A percentile compares a stretch with the other conserved stretches of the same genome.
Conservation (phyloP, 768 basidiomycete species). For the Plicaturopsis crispa region DNA sequence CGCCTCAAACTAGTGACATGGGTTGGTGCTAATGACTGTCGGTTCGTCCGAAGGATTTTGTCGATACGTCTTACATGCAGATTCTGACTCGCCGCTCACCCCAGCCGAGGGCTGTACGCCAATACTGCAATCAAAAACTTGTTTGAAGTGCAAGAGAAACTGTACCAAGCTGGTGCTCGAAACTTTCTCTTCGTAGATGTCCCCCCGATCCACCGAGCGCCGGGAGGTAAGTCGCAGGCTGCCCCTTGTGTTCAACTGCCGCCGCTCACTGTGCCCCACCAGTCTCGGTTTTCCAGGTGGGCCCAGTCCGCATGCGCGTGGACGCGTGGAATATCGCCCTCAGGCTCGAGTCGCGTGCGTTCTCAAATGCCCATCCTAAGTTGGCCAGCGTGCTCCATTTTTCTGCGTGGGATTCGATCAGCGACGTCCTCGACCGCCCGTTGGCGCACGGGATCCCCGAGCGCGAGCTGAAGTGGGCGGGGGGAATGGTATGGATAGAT, state of each 20-base stretch:
- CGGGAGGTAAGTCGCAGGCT: constrained; percentile 25
- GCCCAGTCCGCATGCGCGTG: too few species aligned
- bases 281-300: too few species aligned
- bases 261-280: not conserved
- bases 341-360: not conserved
- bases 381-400: not conserved
- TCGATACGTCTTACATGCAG: not conserved
- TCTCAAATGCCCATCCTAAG: not conserved
- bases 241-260: not conserved
- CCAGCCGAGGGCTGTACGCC: too few species aligned
- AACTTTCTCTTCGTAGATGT: constrained; percentile 31
- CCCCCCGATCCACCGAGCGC: constrained; percentile 29
- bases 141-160: constrained; percentile 19
- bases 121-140: too few species aligned
- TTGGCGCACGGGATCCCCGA: not conserved
- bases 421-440: not conserved
- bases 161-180: constrained; percentile 22
- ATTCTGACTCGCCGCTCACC: too few species aligned
- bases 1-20: constrained; percentile 42
- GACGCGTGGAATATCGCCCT: not conserved
- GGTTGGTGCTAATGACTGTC: constrained; percentile 65
- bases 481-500: constrained; percentile 40
- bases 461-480: not conserved
- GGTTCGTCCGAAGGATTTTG: constrained; percentile 23
- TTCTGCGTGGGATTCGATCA: not conserved